Percentiles rank a stretch among this genome's conserved stretches.
These are phyloP conservation scores for Irpex lacteus DNA, from an alignment of 1,284 basidiomycete species.

Conservation along the genomic window DNA sequence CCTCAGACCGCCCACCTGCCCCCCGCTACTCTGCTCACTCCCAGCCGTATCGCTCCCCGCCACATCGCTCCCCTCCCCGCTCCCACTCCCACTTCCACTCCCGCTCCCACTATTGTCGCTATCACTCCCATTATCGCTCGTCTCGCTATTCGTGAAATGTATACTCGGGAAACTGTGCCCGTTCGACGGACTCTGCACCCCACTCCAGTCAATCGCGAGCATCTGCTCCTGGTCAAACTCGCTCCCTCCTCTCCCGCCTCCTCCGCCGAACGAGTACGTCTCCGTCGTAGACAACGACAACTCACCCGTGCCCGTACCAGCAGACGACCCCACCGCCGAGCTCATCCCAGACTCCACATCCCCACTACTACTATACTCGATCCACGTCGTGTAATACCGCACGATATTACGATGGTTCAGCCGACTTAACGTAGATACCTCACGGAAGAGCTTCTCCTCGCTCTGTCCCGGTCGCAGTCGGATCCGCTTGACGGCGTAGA, in stretches of 20 bases:
- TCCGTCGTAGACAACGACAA: conserved; percentile 29
- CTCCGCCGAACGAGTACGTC: conserved; percentile 26
- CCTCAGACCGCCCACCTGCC: too few species aligned
- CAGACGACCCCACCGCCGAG: conserved; percentile 42
- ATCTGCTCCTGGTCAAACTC: conserved; percentile 33
- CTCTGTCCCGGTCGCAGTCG: conserved; percentile 76
- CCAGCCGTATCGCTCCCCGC: too few species aligned
- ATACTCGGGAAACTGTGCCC: conserved; percentile 76
- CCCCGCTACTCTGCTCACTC: too few species aligned
- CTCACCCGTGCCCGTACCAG: conserved; percentile 36
- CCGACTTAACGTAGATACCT: conserved; percentile 86
- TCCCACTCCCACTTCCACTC: conserved; percentile 3
- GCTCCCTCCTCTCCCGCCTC: not conserved
- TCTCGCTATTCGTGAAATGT: conserved; percentile 58
- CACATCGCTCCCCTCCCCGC: not conserved
- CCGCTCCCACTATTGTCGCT: not conserved
- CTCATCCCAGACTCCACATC: conserved; percentile 46
- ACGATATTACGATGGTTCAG: conserved; percentile 91
- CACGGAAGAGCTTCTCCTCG: conserved; percentile 87
- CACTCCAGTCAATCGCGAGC: conserved; percentile 55
- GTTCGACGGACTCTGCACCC: conserved; percentile 29
- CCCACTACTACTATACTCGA: conserved; percentile 48
- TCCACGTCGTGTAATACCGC: conserved; percentile 85
- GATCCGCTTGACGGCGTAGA: conserved; percentile 90
- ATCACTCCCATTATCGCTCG: conserved; percentile 34